Conservation (phyloP, 805 yeast genomes). For the Spathaspora hagerdaliae region DNA sequence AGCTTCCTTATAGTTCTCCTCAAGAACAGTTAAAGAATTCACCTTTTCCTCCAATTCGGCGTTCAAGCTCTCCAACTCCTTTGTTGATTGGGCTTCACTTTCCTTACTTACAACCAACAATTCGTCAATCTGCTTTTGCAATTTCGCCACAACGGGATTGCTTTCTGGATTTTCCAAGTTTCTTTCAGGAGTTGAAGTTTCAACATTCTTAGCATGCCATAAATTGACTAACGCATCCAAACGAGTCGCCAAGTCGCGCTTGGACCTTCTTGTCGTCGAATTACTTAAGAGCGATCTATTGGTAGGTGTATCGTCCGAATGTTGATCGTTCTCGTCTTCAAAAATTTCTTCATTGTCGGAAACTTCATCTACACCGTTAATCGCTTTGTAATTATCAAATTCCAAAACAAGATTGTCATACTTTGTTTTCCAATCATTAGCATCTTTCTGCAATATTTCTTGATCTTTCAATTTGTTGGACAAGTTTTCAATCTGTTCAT, state of each 20-base stretch:
- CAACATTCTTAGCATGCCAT: constrained; percentile 22
- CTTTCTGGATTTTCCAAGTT: constrained; percentile 12
- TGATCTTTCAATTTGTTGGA: constrained; percentile 39
- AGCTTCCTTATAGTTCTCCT: constrained; percentile 68
- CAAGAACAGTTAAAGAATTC: constrained; percentile 36
- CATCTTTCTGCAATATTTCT: constrained; percentile 41
- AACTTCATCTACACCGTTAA: constrained; percentile 27
- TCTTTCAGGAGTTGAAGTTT: constrained; percentile 4
- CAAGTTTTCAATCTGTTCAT: constrained; percentile 39
- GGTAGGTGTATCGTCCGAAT: constrained; percentile 10
- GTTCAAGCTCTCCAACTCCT: constrained; percentile 28
- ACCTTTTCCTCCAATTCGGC: constrained; percentile 29
- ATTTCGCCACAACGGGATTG: constrained; percentile 28
- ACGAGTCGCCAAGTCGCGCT: constrained; percentile 28
- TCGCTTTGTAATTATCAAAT: constrained; percentile 34
- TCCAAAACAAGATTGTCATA: constrained; percentile 44
- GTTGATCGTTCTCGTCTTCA: constrained; percentile 8
- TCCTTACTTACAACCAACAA: constrained; percentile 45
- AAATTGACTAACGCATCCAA: constrained; percentile 31
- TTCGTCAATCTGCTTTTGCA: constrained; percentile 57
- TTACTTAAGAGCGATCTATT: constrained; percentile 20
- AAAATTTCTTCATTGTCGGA: constrained; percentile 21
- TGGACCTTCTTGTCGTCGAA: constrained; percentile 18
- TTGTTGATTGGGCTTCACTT: constrained; percentile 31
- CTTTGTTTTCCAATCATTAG: constrained; percentile 45